Base-by-base conservation (phyloP, 495 filamentous ascomycete species). In the Apiosordaria backusii region DNA sequence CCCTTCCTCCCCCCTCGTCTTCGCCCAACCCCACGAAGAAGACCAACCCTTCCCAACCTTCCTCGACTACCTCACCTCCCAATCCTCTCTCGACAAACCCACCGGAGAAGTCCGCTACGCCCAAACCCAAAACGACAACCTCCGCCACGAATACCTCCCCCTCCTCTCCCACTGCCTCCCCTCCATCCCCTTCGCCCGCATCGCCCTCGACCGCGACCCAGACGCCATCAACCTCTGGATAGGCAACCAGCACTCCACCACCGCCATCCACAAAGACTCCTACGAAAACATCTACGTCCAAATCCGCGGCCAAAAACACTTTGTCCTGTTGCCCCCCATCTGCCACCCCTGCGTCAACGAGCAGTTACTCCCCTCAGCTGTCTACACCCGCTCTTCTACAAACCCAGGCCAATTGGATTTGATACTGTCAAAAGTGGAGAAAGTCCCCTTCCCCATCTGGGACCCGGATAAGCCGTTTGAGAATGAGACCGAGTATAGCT, bases 281-380 rank as follows among this genome's bases (percentile, higher is more conserved):
- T 92, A 92, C 73, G 89, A 93, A 74, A 93, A 93, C 75, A 80
- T 93, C 1, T 93, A 92, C 76, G 87, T 89, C 4, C 89, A 92
- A 67, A 75, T 93, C 45, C 73, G 84, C 7, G 90, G 90, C 0
- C 72, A 73, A 19, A 93, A 93, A 71, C 82, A 86, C 67, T 92
- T 93, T 65, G 82, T 87, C 10, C 78, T 93, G 35, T 77, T 93
- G 7, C 87, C 90, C 16, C 87, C 89, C 4, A 72, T 85, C 9
- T 88, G 85, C 66, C 81, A 83, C 61, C 78, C 85, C 7, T 87
- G 85, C 64, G 84, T 93, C 6, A 83, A 84, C 58, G 90, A 92
- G 74, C 71, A 74, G 59, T 55, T 65, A 6, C 74, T 92, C 18
- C 64, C 65, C 18, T 72, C 79, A 1, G 85, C 84, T 4, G 80